Conservation (phyloP, 805 yeast genomes). For the Barnettozyma botsteinii region DNA sequence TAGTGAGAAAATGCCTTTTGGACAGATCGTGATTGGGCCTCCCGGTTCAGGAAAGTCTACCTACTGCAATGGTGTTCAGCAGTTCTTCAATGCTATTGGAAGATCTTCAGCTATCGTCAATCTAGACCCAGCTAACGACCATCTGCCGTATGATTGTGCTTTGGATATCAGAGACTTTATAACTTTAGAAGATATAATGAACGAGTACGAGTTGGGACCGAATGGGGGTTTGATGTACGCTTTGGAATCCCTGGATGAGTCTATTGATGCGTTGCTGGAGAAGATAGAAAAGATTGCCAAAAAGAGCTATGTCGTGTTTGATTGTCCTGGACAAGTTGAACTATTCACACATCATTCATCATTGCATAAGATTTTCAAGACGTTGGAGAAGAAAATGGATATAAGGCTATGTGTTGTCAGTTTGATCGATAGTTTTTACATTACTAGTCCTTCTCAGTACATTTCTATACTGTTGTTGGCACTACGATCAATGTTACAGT, state of each 20-base stretch:
- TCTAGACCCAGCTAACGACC: constrained; percentile 88
- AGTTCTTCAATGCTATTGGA: constrained; percentile 91
- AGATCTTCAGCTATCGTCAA: constrained; percentile 80
- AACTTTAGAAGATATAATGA: constrained; percentile 74
- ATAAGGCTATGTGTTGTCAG: constrained; percentile 81
- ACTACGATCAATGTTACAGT: constrained; percentile 84
- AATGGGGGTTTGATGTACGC: constrained; percentile 90
- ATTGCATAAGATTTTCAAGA: constrained; percentile 58
- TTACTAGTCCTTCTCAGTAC: constrained; percentile 86
- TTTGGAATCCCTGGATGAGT: constrained; percentile 56
- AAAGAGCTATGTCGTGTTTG: constrained; percentile 66
- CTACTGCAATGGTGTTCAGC: constrained; percentile 86
- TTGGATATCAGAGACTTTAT: constrained; percentile 75
- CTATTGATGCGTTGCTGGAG: constrained; percentile 52
- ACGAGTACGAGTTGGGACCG: constrained; percentile 67
- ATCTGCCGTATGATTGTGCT: constrained; percentile 61
- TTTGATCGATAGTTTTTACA: constrained; percentile 72
- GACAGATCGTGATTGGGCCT: constrained; percentile 93
- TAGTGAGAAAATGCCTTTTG: constrained; percentile 53
- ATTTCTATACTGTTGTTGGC: constrained; percentile 75
- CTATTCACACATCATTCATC: constrained; percentile 86
- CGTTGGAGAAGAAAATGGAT: constrained; percentile 55
- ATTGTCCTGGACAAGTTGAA: constrained; percentile 96
- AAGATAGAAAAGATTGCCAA: constrained; percentile 47
- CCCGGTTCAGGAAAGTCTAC: constrained; percentile 98